Conservation (phyloP, 192 early-diverging fungal genomes). For the Geosiphon pyriformis region DNA sequence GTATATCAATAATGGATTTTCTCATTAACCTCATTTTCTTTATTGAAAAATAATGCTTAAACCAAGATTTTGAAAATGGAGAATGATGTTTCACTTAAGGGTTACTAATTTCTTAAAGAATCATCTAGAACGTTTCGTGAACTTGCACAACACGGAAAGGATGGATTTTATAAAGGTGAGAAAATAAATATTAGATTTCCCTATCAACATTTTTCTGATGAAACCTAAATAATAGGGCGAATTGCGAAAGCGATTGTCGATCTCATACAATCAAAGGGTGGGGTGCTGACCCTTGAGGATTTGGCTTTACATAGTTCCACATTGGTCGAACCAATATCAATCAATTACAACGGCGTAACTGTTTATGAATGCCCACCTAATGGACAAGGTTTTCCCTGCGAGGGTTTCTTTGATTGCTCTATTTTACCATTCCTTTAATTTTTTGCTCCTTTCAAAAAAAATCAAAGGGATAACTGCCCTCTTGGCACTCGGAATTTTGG, state of each 20-base stretch:
- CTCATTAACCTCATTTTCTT: neutral
- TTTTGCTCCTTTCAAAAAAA: neutral
- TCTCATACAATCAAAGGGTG: slow-evolving; percentile 42
- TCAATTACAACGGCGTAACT: slow-evolving; percentile 51
- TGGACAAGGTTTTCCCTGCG: slow-evolving; percentile 37
- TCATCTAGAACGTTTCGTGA: slow-evolving; percentile 46
- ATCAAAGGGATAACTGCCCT: slow-evolving; percentile 57
- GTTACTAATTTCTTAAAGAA: too few species aligned
- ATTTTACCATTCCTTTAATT: neutral
- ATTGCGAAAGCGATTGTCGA: slow-evolving; percentile 64
- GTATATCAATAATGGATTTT: neutral
- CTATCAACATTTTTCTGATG: neutral
- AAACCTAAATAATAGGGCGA: slow-evolving; percentile 33
- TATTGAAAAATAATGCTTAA: neutral
- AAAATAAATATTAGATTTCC: neutral
- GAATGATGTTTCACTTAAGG: too few species aligned
- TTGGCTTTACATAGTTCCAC: slow-evolving; percentile 49
- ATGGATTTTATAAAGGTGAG: slow-evolving; percentile 57
- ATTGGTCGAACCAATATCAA: slow-evolving; percentile 52
- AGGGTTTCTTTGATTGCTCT: too few species aligned
- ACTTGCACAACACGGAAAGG: slow-evolving; percentile 56
- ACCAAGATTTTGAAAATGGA: too few species aligned
- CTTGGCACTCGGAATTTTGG: slow-evolving; percentile 63
- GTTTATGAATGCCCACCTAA: slow-evolving; percentile 75
- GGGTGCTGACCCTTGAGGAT: slow-evolving; percentile 63